Evolutionary conservation across 225 moss, liverwort and hornwort genomes (phyloP), one percentile per base, ranked within the genome.

Genomic region (Bryoerythrophyllum caledonicum): DNA sequence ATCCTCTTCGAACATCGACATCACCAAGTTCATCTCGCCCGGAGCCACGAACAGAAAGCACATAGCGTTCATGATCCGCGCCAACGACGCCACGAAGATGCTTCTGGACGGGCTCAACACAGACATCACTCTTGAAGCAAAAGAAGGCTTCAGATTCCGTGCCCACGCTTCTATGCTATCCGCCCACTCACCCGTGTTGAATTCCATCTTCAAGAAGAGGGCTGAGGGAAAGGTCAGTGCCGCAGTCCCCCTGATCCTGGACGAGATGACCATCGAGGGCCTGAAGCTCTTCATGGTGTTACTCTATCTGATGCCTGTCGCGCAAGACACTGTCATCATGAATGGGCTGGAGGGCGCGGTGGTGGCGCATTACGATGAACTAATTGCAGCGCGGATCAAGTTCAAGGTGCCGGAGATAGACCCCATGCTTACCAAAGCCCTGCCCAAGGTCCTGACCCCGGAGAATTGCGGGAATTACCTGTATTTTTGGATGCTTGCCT

Each of bases 381-480:
- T 65, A 9, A 16, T 65, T 26, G 65, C 26, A 46, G 65, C 65
- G 16, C 65, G 65, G 19, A 41, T 65, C 25, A 65, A 43, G 17
- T 46, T 46, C 46, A 26, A 65, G 65, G 65, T 26, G 16, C 5
- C 65, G 25, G 65, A 65, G 65, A 15, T 65, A 43, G 65, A 65
- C 44, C 65, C 46, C 44, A 65, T 65, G 26, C 65, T 65, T 17
- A 65, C 26, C 21, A 26, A 26, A 65, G 26, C 27, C 65, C 26
- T 65, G 46, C 9, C 65, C 65, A 65, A 38, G 65, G 26, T 46
- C 65, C 44, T 65, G 46, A 65, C 65, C 65, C 46, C 65, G 10
- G 44, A 46, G 26, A 65, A 44, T 5, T 65, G 65, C 26, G 65
- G 44, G 17, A 44, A 65, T 15, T 65, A 46, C 26, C 17, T 44